phyloP scores from a whole-genome alignment of 352 stramenopile species.

The Globisporangium echinulatum region DNA sequence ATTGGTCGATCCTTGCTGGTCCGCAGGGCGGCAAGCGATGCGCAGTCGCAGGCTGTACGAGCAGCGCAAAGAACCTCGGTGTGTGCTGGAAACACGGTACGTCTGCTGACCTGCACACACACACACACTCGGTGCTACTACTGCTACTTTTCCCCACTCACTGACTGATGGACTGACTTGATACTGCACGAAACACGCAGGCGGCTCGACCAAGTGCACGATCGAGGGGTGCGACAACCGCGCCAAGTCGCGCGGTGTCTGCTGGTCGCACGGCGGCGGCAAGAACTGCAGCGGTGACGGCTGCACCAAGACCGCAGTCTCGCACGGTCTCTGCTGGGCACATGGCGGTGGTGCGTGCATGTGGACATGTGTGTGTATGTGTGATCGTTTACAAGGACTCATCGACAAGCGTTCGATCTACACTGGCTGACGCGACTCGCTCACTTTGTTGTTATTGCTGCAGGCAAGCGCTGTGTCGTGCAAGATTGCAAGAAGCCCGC shows the following conservation, averaged over 20 bases:
- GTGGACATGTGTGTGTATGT: too few species aligned
- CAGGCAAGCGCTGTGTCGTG: conserved; percentile 43
- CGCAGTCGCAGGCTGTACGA: conserved; percentile 51
- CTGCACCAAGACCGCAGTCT: conserved; percentile 70
- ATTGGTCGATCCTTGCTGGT: not conserved
- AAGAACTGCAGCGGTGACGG: conserved; percentile 52
- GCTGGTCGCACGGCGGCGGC: conserved; percentile 77
- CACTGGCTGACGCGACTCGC: not conserved
- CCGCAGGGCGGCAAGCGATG: conserved; percentile 64
- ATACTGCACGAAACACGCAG: conserved; percentile 11
- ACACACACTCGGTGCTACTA: too few species aligned
- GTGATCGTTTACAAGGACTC: not conserved
- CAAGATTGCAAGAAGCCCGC: conserved; percentile 41
- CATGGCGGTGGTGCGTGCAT: conserved; percentile 54
- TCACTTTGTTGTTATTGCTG: not conserved
- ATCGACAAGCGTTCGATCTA: not conserved
- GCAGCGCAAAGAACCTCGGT: conserved; percentile 69
- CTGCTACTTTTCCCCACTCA: too few species aligned
- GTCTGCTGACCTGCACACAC: not conserved
- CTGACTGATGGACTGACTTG: too few species aligned
- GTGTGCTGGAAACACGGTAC: conserved; percentile 75
- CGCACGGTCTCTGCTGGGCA: conserved; percentile 74
- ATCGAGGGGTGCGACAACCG: conserved; percentile 57
- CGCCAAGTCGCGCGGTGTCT: conserved; percentile 71
- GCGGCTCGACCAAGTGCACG: conserved; percentile 66